Conservation (phyloP, 306 rosid genomes). For the Vigna nakashimae region DNA sequence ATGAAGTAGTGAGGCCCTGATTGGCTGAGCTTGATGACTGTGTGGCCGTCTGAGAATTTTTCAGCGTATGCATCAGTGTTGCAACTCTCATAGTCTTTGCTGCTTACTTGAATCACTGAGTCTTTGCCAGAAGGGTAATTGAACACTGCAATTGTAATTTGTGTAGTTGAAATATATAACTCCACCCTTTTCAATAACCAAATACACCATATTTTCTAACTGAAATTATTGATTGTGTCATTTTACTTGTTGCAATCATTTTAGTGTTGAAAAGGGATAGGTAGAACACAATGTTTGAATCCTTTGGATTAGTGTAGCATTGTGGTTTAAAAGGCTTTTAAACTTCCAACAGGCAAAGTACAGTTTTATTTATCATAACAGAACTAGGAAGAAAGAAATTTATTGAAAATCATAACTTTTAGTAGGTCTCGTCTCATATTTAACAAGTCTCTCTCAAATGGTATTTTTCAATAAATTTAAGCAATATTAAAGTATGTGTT, state of each 20-base stretch:
- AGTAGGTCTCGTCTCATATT: too few species aligned
- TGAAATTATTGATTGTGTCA: not conserved
- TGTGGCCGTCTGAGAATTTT: constrained; percentile 79
- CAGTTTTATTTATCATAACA: not conserved
- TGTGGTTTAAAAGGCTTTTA: not conserved
- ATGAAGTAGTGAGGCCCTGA: constrained; percentile 81
- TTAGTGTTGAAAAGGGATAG: not conserved
- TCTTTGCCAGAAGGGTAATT: constrained; percentile 73
- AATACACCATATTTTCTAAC: not conserved
- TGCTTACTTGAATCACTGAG: constrained; percentile 73
- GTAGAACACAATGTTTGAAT: not conserved
- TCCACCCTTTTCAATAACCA: not conserved
- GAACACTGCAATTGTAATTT: constrained; percentile 65
- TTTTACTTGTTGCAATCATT: not conserved
- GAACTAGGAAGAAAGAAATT: not conserved
- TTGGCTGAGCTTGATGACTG: constrained; percentile 54
- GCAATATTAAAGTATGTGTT: too few species aligned
- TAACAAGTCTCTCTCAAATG: too few species aligned
- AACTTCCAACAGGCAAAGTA: not conserved
- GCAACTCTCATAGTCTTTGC: constrained; percentile 75
- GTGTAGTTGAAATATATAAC: constrained; percentile 27
- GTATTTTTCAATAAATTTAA: too few species aligned
- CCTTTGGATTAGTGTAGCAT: not conserved
- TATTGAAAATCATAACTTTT: too few species aligned
- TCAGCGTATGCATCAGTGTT: constrained; percentile 51